Evolutionary conservation across 371 early-diverging fungal genomes (phyloP), one percentile per base, ranked within the genome.

Genomic region (Smittium culicis): DNA sequence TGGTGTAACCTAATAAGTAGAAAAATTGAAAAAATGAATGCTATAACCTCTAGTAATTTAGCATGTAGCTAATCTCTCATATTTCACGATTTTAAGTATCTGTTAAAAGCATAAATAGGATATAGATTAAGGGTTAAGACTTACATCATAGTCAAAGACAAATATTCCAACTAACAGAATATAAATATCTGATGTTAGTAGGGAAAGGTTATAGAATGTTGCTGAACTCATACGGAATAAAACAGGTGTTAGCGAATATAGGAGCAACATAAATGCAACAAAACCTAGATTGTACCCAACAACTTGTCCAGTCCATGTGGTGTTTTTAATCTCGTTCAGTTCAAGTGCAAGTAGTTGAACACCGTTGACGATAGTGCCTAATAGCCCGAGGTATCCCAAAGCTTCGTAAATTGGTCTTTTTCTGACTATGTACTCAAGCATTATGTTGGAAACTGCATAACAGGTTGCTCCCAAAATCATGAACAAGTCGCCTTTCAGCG

Each of bases 181-280:
- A 69, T 87, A 90, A 65, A 90, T 86, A 70, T 90, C 89, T 67
- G 85, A 83, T 20, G 89, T 88, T 72, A 89, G 72, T 35, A 90
- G 70, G 34, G 87, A 87, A 65, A 90, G 70, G 70, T 90, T 90
- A 76, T 86, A 90, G 66, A 88, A 81, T 27, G 88, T 81, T 1
- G 90, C 88, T 30, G 87, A 86, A 35, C 81, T 79, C 65, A 82
- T 67, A 5, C 84, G 79, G 76, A 89, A 83, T 70, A 90, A 69
- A 65, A 86, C 72, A 1, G 90, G 89, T 0, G 83, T 82, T 25
- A 83, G 68, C 8, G 85, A 78, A 71, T 90, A 88, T 27, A 90
- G 70, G 28, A 77, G 71, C 72, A 90, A 82, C 84, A 89, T 79
- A 60, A 80, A 81, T 33, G 83, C 71, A 11, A 81, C 84, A 66